A percentile compares a stretch with the other conserved stretches of the same genome.
Evolutionary conservation across 345 rosid species (phyloP).

Genomic region (Fremontodendron californicum): DNA sequence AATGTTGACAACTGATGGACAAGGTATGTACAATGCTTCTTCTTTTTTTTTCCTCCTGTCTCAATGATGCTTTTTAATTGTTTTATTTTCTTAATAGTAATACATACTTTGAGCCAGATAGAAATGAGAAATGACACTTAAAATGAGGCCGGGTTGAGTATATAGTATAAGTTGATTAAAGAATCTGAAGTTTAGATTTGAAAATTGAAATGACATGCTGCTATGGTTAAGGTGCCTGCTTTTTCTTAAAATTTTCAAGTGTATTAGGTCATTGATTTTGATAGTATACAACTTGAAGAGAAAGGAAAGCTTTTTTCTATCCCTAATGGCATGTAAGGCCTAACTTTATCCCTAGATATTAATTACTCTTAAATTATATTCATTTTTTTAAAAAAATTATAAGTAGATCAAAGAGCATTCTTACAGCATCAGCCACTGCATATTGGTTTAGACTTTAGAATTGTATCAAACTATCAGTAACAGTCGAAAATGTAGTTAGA

Average conservation of each 20-base stretch:
- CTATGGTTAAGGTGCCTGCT: not conserved
- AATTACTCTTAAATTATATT: not conserved
- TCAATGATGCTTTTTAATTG: not conserved
- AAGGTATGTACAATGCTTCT: slow-evolving; percentile 42
- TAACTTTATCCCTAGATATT: not conserved
- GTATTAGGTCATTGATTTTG: not conserved
- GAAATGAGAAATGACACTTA: not conserved
- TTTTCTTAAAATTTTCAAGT: not conserved
- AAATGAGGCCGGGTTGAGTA: not conserved
- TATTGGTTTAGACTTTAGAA: not conserved
- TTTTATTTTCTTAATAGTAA: not conserved
- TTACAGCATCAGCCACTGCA: not conserved
- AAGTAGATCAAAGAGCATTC: not conserved
- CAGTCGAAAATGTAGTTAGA: not conserved
- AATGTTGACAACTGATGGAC: slow-evolving; percentile 93
- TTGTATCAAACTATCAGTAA: not conserved
- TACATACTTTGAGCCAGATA: not conserved
- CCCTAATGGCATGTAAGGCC: not conserved
- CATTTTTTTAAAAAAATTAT: not conserved
- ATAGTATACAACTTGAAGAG: not conserved
- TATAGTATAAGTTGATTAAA: not conserved
- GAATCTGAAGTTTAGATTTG: not conserved
- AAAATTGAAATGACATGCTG: slow-evolving; percentile 3
- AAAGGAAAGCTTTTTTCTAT: not conserved
- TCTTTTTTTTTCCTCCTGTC: not conserved